A percentile compares a stretch with the other conserved stretches of the same genome.
Conservation (phyloP, 495 filamentous ascomycete species). For the Symbiotaphrina buchneri region DNA sequence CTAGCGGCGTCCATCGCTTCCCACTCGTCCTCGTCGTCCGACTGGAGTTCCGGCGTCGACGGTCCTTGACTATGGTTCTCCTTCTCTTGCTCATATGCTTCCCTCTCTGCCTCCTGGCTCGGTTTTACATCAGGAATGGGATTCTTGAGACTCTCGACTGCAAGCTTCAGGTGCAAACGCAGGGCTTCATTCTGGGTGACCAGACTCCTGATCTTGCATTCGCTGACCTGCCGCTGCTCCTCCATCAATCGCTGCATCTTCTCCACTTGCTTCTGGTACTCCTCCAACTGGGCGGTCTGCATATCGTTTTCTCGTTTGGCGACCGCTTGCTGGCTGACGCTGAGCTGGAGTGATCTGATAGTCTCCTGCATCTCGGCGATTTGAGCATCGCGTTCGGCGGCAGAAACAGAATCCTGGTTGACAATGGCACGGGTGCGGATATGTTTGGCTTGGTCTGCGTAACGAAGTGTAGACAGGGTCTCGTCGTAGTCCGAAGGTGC, state of each 20-base stretch:
- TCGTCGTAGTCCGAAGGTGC: conserved; percentile 91
- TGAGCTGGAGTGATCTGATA: conserved; percentile 63
- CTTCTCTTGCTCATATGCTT: conserved; percentile 10
- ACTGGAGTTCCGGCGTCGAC: conserved; percentile 8
- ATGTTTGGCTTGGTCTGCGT: conserved; percentile 92
- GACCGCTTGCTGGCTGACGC: conserved; percentile 32
- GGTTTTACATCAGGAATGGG: conserved; percentile 37
- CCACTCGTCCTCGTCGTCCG: conserved; percentile 18
- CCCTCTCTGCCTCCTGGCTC: conserved; percentile 11
- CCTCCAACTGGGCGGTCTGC: conserved; percentile 45
- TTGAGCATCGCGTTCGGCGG: conserved; percentile 79
- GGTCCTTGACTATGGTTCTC: conserved; percentile 9
- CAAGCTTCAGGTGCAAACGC: conserved; percentile 64
- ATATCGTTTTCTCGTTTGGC: conserved; percentile 25
- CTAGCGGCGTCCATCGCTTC: conserved; percentile 17
- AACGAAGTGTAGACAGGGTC: conserved; percentile 84
- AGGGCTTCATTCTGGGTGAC: conserved; percentile 79
- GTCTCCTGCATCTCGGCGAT: conserved; percentile 87
- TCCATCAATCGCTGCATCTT: conserved; percentile 88
- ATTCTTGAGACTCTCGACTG: conserved; percentile 68
- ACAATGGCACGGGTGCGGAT: conserved; percentile 94
- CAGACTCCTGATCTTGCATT: conserved; percentile 74
- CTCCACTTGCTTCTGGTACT: conserved; percentile 73
- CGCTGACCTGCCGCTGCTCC: conserved; percentile 64
- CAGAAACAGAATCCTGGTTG: conserved; percentile 75